Conservation (phyloP, 495 filamentous ascomycete species). For the Xylaria acuta region DNA sequence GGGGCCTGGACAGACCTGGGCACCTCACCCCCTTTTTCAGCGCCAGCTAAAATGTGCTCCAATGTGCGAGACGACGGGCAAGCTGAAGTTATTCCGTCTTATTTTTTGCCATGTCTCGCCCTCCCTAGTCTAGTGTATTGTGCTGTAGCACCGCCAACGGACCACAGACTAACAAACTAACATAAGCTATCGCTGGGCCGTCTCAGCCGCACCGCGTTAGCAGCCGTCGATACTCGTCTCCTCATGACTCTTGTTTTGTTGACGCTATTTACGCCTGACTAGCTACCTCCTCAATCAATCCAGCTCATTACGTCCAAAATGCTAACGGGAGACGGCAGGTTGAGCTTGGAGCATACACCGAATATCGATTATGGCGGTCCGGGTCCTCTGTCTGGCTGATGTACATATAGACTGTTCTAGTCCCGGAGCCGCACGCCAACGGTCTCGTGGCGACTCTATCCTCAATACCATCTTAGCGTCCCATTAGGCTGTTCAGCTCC, state of each 20-base stretch:
- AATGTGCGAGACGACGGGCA: neutral
- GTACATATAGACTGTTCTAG: conserved; percentile 1
- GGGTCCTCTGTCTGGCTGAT: neutral
- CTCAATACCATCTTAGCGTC: conserved; percentile 35
- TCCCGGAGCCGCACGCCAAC: neutral
- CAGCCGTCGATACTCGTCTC: neutral
- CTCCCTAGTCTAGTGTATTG: neutral
- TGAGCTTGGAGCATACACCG: neutral
- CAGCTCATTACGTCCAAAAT: neutral
- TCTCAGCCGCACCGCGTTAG: conserved; percentile 16
- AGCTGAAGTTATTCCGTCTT: conserved; percentile 22
- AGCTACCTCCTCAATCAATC: neutral
- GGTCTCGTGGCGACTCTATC: conserved; percentile 34
- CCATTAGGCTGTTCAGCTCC: conserved; percentile 39
- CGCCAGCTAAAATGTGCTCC: neutral
- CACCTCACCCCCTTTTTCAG: neutral
- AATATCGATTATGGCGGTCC: neutral
- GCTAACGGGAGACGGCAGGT: neutral
- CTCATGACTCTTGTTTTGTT: neutral
- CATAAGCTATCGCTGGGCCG: neutral
- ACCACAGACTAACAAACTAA: neutral
- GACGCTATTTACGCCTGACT: neutral
- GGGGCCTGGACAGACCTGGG: neutral
- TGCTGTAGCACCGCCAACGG: neutral
- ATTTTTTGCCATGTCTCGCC: conserved; percentile 15